These are phyloP conservation scores for Penicillium robsamsonii DNA, from an alignment of 495 filamentous ascomycete species.

Conservation along the genomic window DNA sequence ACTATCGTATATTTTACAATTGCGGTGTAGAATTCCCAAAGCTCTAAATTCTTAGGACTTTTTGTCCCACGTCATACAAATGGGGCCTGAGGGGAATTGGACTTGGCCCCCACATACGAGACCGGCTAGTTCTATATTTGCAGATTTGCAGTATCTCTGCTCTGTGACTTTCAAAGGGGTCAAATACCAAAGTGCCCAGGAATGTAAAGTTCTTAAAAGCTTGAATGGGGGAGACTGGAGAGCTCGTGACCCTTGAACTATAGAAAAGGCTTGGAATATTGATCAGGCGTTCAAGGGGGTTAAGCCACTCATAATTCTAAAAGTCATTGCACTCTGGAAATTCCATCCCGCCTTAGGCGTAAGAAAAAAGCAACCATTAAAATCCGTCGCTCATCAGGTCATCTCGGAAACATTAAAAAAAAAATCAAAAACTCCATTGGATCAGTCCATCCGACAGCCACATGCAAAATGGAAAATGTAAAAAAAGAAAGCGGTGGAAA, in stretches of 20 bases:
- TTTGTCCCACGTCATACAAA: conserved; percentile 6
- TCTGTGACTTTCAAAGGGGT: neutral
- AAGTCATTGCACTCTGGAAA: neutral
- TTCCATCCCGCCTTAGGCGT: conserved; percentile 1
- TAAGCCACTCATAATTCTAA: conserved; percentile 6
- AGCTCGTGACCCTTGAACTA: neutral
- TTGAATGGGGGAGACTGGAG: neutral
- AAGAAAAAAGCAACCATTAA: conserved; percentile 17
- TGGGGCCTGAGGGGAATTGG: too few relatives aligned
- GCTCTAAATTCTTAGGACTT: neutral
- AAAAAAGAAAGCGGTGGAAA: conserved; percentile 2
- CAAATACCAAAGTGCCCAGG: neutral
- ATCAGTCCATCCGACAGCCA: conserved; percentile 2
- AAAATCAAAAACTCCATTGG: conserved; percentile 6
- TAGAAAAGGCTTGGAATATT: neutral
- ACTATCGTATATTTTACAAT: too few relatives aligned
- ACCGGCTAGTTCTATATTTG: too few relatives aligned
- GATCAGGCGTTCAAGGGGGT: conserved; percentile 1
- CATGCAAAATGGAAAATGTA: conserved; percentile 9
- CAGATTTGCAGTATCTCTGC: too few relatives aligned
- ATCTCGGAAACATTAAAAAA: conserved; percentile 9
- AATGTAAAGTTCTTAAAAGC: neutral
- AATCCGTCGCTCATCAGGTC: conserved; percentile 9
- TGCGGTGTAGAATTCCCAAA: conserved; percentile 6
- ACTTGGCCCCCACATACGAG: neutral